Conservation (phyloP, 1,139 yeast genomes). For the Yamadazyma siamensis region DNA sequence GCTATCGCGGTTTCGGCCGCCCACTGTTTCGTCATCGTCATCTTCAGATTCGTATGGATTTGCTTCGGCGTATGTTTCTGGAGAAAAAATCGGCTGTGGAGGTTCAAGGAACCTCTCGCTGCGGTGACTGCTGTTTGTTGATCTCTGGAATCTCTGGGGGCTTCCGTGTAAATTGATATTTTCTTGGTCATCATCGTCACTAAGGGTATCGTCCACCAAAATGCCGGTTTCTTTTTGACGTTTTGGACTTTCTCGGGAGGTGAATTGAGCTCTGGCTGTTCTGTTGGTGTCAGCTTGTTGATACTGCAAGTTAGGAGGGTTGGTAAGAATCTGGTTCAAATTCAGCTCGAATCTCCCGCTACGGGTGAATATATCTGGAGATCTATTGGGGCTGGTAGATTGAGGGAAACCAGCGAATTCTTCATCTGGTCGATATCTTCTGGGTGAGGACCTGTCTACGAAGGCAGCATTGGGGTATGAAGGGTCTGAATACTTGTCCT, state of each 20-base stretch:
- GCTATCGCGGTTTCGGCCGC: slow-evolving; percentile 16
- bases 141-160: slow-evolving; percentile 29
- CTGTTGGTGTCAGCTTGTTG: slow-evolving; percentile 3
- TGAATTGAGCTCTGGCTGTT: slow-evolving; percentile 49
- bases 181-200: slow-evolving; percentile 24
- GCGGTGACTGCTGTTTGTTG: slow-evolving; percentile 34
- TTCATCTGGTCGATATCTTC: slow-evolving; percentile 30
- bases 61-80: slow-evolving; percentile 61
- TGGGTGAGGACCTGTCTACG: slow-evolving; percentile 39
- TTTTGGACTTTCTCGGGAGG: slow-evolving; percentile 64
- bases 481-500: slow-evolving; percentile 15
- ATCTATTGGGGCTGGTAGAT: slow-evolving; percentile 24
- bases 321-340: slow-evolving; percentile 16
- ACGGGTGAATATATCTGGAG: slow-evolving; percentile 45
- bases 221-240: slow-evolving; percentile 50
- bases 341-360: slow-evolving; percentile 34
- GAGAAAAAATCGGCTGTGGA: slow-evolving; percentile 64
- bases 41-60: slow-evolving; percentile 46
- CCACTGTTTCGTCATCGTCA: slow-evolving; percentile 13
- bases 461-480: slow-evolving; percentile 40
- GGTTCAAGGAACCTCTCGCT: slow-evolving; percentile 56
- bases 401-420: slow-evolving; percentile 29
- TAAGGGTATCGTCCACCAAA: slow-evolving; percentile 39
- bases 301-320: slow-evolving; percentile 17
- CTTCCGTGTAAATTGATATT: slow-evolving; percentile 24